Evolutionary conservation across 2,329 filamentous ascomycete species (phyloP).

Genomic region (Ascocoryne sarcoides): DNA sequence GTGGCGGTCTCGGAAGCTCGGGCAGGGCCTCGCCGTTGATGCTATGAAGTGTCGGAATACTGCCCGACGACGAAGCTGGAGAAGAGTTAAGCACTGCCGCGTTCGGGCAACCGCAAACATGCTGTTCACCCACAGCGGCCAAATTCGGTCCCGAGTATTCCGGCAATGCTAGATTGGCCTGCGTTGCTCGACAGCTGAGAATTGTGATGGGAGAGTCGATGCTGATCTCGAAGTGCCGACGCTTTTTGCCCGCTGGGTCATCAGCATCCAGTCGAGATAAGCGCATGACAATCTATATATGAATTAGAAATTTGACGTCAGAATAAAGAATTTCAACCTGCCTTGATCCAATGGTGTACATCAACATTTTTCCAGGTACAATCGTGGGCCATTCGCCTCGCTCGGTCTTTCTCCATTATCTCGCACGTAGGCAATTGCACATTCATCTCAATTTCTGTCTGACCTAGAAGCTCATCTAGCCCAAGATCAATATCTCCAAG

Average conservation of each 20-base stretch:
- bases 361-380: constrained; percentile 67
- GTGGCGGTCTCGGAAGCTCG: constrained; percentile 36
- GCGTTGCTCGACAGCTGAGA: constrained; percentile 62
- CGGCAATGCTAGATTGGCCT: constrained; percentile 60
- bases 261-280: constrained; percentile 58
- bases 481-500: constrained; percentile 51
- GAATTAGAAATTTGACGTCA: background rate
- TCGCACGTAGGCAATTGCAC: constrained; percentile 65
- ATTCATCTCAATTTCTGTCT: constrained; percentile 68
- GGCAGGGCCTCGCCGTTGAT: constrained; percentile 26
- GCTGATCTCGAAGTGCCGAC: constrained; percentile 68
- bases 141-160: constrained; percentile 52
- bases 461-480: constrained; percentile 46
- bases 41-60: constrained; percentile 37
- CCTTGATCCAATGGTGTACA: constrained; percentile 73
- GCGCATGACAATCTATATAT: constrained; percentile 58
- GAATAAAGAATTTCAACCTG: constrained; percentile 27
- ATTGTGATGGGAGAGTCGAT: constrained; percentile 72
- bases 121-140: constrained; percentile 31
- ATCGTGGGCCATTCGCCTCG: constrained; percentile 57
- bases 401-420: constrained; percentile 54
- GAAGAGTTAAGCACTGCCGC: constrained; percentile 33
- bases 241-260: constrained; percentile 47
- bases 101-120: constrained; percentile 55
- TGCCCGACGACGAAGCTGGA: constrained; percentile 33